Conservation (phyloP, 306 rosid species). For the Elaeagnus macrophylla region DNA sequence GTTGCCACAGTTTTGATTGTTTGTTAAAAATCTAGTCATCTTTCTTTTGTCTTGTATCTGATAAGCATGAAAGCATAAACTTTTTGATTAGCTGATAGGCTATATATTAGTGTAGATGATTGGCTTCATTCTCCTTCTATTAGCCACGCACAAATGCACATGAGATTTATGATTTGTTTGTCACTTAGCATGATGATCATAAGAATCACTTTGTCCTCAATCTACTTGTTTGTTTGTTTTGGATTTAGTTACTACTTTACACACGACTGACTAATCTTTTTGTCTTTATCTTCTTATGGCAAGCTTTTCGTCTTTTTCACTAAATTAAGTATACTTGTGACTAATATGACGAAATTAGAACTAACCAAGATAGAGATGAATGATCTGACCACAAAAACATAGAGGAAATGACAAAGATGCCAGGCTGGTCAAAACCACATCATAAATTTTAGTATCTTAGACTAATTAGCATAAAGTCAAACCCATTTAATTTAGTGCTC, state of each 20-base stretch:
- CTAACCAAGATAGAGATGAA: no score
- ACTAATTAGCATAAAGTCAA: no score
- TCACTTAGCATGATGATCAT: not conserved
- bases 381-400: no score
- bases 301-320: not conserved
- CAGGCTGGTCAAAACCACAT: no score
- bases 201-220: not conserved
- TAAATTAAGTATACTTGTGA: no score
- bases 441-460: no score
- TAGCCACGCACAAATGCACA: not conserved
- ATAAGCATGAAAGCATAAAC: not conserved
- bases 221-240: not conserved
- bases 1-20: not conserved
- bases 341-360: no score
- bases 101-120: not conserved
- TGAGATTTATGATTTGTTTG: not conserved
- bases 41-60: not conserved
- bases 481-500: no score
- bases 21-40: not conserved
- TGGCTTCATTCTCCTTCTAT: not conserved
- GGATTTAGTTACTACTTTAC: not conserved
- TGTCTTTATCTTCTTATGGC: not conserved
- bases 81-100: no score
- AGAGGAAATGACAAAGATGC: no score
- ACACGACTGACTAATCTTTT: not conserved